phyloP scores from a whole-genome alignment of 2,329 filamentous ascomycete species.

The Leptosphaerulina australis region DNA sequence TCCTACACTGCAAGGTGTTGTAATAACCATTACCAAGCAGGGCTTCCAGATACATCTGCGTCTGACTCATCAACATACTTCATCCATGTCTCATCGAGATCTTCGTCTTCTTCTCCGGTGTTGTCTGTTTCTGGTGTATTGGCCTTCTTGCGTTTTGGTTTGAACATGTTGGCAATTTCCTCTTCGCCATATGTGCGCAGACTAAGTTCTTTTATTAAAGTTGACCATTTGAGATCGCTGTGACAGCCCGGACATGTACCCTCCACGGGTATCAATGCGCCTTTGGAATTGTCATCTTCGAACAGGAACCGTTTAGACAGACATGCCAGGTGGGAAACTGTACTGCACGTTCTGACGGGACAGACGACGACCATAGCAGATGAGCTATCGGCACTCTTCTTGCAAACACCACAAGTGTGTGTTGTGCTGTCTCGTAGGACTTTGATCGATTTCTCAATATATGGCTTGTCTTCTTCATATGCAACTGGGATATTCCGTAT shows the following conservation, averaged over 20 bases:
- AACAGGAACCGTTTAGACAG: slow-evolving; percentile 60
- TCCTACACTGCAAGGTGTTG: too few relatives aligned
- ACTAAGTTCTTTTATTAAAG: slow-evolving; percentile 82
- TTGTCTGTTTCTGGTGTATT: slow-evolving; percentile 27
- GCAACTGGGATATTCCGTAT: slow-evolving; percentile 57
- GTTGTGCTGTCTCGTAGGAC: slow-evolving; percentile 20
- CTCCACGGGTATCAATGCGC: slow-evolving; percentile 66
- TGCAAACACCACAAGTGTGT: slow-evolving; percentile 58
- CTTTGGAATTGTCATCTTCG: slow-evolving; percentile 41
- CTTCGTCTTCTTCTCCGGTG: slow-evolving; percentile 27
- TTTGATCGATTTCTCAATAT: slow-evolving; percentile 59
- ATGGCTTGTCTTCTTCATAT: slow-evolving; percentile 57
- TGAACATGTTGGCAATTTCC: slow-evolving; percentile 72
- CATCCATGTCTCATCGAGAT: slow-evolving; percentile 45
- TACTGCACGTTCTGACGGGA: slow-evolving; percentile 55
- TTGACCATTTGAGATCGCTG: slow-evolving; percentile 68
- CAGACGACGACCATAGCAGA: slow-evolving; percentile 59
- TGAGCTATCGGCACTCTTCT: slow-evolving; percentile 42
- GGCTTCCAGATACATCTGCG: slow-evolving; percentile 19
- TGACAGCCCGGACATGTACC: slow-evolving; percentile 76
- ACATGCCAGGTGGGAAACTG: slow-evolving; percentile 62
- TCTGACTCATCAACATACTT: slow-evolving; percentile 40
- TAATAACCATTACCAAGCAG: not conserved
- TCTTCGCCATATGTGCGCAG: slow-evolving; percentile 72
- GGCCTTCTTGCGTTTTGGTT: slow-evolving; percentile 52